Evolutionary conservation across 257 asterid species (phyloP), one percentile per base, ranked within the genome.

Genomic region (Plantago major): DNA sequence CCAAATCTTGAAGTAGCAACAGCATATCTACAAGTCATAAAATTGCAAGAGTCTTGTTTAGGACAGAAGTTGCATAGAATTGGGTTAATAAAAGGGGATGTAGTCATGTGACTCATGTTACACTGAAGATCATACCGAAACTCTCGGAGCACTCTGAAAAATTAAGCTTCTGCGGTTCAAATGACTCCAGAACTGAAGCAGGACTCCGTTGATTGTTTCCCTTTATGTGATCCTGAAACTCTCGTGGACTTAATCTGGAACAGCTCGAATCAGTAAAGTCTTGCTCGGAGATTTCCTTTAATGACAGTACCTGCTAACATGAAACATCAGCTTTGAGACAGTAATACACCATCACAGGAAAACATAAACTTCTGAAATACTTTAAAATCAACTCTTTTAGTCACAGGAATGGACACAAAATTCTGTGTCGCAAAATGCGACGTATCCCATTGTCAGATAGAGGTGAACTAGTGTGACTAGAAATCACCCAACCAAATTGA

Each of bases 121-220:
- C 74, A 65, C 53, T 67, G 58, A 50, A 72, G 69, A 75, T 71
- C 65, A 54, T 67, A 64, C 71, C 63, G 40, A 65, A 60, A 69
- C 67, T 51, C 67, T 68, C 71, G 18, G 64, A 62, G 59, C 52
- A 53, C 50, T 71, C 76, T 62, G 68, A 78, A 42, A 59, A 16
- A 55, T 61, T 62, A 43, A 54, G 45, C 40, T 49, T 60, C 61
- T 71, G 79, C 63, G 55, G 60, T 65, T 65, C 62, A 16, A 61
- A 74, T 67, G 81, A 75, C 53, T 84, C 88, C 64, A 84, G 69
- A 65, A 84, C 87, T 17, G 95, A 87, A 78, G 68, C 71, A 49
- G 95, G 96, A 73, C 96, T 83, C 17, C 28, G 64, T 62, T 79
- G 85, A 74, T 67, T 55, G 66, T 67, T 71, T 68, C 72, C 86